phyloP scores from a whole-genome alignment of 192 early-diverging fungal species.

The Coemansia brasiliensis region DNA sequence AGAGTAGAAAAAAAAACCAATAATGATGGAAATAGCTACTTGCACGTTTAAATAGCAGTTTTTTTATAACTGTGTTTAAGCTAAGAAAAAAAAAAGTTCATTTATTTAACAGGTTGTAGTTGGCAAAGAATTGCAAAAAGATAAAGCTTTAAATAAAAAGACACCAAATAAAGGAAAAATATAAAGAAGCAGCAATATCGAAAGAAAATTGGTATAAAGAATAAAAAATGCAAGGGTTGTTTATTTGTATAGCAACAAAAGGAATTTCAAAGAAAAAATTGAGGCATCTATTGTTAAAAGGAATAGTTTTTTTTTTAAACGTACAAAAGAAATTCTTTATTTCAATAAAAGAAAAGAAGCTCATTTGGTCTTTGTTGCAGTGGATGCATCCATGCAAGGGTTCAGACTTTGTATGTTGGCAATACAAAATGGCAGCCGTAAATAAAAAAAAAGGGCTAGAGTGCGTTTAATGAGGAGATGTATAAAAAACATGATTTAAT shows the following conservation, averaged over 20 bases:
- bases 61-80: too few species aligned
- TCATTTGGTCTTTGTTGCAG: too few species aligned
- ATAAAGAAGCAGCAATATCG: background rate
- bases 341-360: background rate
- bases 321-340: background rate
- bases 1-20: background rate
- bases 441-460: too few species aligned
- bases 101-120: too few species aligned
- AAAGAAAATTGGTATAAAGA: slow-evolving; percentile 4
- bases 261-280: background rate
- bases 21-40: background rate
- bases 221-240: background rate
- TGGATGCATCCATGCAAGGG: too few species aligned
- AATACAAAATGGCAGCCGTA: too few species aligned
- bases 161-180: background rate
- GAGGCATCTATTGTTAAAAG: slow-evolving; percentile 1
- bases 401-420: background rate
- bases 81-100: too few species aligned
- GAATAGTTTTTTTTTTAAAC: background rate
- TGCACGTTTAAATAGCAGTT: background rate
- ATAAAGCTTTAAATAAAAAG: slow-evolving; percentile 9
- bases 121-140: slow-evolving; percentile 3
- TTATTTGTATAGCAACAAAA: background rate
- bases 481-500: too few species aligned
- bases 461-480: too few species aligned